Evolutionary conservation across 352 stramenopile species (phyloP).

Genomic region (Phytophthora aleatoria): DNA sequence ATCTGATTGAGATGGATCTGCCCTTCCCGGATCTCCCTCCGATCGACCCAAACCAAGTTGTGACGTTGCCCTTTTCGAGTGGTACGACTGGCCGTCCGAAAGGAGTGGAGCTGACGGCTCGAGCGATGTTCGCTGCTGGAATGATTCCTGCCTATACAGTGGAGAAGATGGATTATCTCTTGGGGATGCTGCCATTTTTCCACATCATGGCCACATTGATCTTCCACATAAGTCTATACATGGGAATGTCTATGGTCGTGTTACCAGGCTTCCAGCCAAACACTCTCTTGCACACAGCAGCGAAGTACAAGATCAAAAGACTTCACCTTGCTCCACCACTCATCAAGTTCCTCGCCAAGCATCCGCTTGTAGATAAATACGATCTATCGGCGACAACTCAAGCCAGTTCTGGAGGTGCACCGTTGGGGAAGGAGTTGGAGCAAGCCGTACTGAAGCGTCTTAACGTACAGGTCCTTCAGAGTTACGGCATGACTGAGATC

Average conservation of each 20-base stretch:
- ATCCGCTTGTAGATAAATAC: slow-evolving; percentile 86
- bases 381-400: slow-evolving; percentile 70
- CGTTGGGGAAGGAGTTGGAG: slow-evolving; percentile 78
- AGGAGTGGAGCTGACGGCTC: slow-evolving; percentile 90
- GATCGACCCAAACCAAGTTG: slow-evolving; percentile 23
- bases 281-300: slow-evolving; percentile 80
- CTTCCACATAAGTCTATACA: slow-evolving; percentile 80
- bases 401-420: slow-evolving; percentile 82
- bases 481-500: slow-evolving; percentile 68
- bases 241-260: slow-evolving; percentile 82
- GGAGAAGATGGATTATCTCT: slow-evolving; percentile 35
- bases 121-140: slow-evolving; percentile 79
- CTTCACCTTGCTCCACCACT: slow-evolving; percentile 81
- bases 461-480: slow-evolving; percentile 43
- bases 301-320: slow-evolving; percentile 47
- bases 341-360: slow-evolving; percentile 71
- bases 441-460: slow-evolving; percentile 64
- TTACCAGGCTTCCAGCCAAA: slow-evolving; percentile 90
- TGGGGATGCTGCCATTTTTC: slow-evolving; percentile 92
- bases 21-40: slow-evolving; percentile 20
- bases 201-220: slow-evolving; percentile 93
- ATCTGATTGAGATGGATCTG: slow-evolving; percentile 24
- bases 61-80: slow-evolving; percentile 89
- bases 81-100: slow-evolving; percentile 89
- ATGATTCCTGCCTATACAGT: slow-evolving; percentile 58